Evolutionary conservation across 208 protist species (phyloP).

Genomic region (Leishmania martiniquensis): DNA sequence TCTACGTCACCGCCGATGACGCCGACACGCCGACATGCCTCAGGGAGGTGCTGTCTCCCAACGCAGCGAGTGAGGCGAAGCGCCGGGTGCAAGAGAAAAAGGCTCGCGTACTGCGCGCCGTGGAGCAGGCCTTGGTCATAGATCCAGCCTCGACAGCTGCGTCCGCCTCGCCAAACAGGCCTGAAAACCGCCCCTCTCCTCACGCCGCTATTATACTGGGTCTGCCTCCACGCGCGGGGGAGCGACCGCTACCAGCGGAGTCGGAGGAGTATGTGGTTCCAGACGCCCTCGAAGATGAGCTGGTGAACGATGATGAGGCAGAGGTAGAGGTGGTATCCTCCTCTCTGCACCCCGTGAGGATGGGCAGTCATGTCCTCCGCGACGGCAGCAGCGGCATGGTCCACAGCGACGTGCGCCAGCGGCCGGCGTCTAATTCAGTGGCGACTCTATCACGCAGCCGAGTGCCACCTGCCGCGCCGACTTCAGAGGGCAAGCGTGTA

Average conservation of each 20-base stretch:
- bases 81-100: slow-evolving; percentile 42
- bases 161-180: not conserved
- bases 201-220: slow-evolving; percentile 6
- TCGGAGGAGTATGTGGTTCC: slow-evolving; percentile 12
- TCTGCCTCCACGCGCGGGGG: slow-evolving; percentile 12
- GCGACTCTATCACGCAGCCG: not conserved
- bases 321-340: slow-evolving; percentile 26
- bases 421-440: not conserved
- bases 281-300: slow-evolving; percentile 25
- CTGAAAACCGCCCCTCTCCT: not conserved
- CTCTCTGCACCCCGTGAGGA: slow-evolving; percentile 16
- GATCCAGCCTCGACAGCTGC: not conserved
- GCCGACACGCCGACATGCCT: slow-evolving; percentile 20
- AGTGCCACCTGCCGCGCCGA: not conserved
- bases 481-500: not conserved
- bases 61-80: slow-evolving; percentile 16
- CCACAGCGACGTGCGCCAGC: slow-evolving; percentile 27
- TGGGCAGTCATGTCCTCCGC: slow-evolving; percentile 21
- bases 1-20: slow-evolving; percentile 33
- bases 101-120: slow-evolving; percentile 61
- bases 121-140: slow-evolving; percentile 48
- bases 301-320: slow-evolving; percentile 19
- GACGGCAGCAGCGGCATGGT: slow-evolving; percentile 32
- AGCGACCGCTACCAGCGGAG: not conserved
- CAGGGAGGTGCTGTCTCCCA: slow-evolving; percentile 1